These are phyloP conservation scores for Neonectria punicea DNA, from an alignment of 2,329 filamentous ascomycete species.

Conservation along the genomic window DNA sequence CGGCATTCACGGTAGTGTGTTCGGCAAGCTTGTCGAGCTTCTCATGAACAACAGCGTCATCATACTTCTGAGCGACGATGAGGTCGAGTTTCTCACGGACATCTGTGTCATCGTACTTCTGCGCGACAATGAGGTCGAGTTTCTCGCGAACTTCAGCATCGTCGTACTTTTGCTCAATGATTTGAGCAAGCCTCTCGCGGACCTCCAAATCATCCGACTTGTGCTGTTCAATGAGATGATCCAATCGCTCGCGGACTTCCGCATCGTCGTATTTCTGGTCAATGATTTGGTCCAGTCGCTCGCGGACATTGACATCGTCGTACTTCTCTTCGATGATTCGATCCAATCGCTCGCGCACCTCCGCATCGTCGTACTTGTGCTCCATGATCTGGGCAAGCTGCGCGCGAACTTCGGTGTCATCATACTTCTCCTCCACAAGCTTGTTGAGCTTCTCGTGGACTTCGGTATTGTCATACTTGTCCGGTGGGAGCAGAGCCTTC, in stretches of 20 bases:
- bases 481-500: slow-evolving; percentile 62
- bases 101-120: slow-evolving; percentile 42
- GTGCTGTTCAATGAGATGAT: slow-evolving; percentile 45
- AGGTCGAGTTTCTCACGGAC: slow-evolving; percentile 42
- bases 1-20: slow-evolving; percentile 69
- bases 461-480: slow-evolving; percentile 59
- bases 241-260: slow-evolving; percentile 38
- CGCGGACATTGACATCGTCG: slow-evolving; percentile 56
- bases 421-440: slow-evolving; percentile 42
- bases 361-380: slow-evolving; percentile 69
- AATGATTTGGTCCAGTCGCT: slow-evolving; percentile 62
- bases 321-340: slow-evolving; percentile 70
- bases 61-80: slow-evolving; percentile 64
- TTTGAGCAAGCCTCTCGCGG: slow-evolving; percentile 61
- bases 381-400: slow-evolving; percentile 45
- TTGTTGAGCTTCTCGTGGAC: slow-evolving; percentile 45
- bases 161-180: slow-evolving; percentile 48
- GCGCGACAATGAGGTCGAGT: slow-evolving; percentile 39
- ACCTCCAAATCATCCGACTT: slow-evolving; percentile 48
- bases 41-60: slow-evolving; percentile 53
- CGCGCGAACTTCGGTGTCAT: slow-evolving; percentile 44
- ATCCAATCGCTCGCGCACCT: slow-evolving; percentile 50
- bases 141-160: slow-evolving; percentile 42
- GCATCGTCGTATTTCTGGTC: slow-evolving; percentile 41
- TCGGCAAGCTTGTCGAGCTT: slow-evolving; percentile 64